These are phyloP conservation scores for Boletus coccyginus DNA, from an alignment of 768 basidiomycete species.

Conservation along the genomic window DNA sequence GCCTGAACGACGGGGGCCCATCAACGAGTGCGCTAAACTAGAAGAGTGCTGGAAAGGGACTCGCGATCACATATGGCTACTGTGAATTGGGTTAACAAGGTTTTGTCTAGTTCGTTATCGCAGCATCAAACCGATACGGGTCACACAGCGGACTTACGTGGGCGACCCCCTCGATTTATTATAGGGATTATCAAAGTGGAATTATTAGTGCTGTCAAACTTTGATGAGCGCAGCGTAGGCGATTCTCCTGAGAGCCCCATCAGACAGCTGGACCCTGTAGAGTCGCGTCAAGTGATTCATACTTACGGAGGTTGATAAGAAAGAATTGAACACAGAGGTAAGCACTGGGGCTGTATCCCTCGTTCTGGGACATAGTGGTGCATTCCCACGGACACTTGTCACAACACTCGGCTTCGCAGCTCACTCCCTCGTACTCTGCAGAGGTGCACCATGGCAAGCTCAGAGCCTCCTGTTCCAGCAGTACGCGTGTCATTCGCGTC, in stretches of 20 bases:
- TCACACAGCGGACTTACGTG: conserved; percentile 21
- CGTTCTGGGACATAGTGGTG: background rate
- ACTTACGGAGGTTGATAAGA: conserved; percentile 24
- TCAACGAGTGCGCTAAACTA: background rate
- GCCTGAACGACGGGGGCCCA: background rate
- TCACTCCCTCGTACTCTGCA: background rate
- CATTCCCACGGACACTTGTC: conserved; percentile 24
- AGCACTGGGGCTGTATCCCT: conserved; percentile 8
- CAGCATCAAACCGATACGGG: conserved; percentile 5
- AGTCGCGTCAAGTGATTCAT: conserved; percentile 18
- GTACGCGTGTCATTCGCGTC: conserved; percentile 67
- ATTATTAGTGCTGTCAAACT: conserved; percentile 27
- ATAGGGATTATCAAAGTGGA: conserved; percentile 16
- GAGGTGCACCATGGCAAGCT: conserved; percentile 20
- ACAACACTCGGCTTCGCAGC: conserved; percentile 3
- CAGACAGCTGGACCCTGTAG: conserved; percentile 26
- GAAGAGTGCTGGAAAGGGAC: conserved; percentile 2
- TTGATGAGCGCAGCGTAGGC: conserved; percentile 15
- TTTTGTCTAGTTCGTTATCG: conserved; percentile 12
- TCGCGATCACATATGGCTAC: conserved; percentile 12
- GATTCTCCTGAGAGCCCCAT: conserved; percentile 9
- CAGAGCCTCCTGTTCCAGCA: conserved; percentile 14
- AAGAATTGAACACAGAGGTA: conserved; percentile 17
- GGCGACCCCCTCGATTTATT: conserved; percentile 12
- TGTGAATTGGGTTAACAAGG: background rate